Base-by-base conservation (phyloP, 2,329 filamentous ascomycete genomes). In the Microcera coccophila region DNA sequence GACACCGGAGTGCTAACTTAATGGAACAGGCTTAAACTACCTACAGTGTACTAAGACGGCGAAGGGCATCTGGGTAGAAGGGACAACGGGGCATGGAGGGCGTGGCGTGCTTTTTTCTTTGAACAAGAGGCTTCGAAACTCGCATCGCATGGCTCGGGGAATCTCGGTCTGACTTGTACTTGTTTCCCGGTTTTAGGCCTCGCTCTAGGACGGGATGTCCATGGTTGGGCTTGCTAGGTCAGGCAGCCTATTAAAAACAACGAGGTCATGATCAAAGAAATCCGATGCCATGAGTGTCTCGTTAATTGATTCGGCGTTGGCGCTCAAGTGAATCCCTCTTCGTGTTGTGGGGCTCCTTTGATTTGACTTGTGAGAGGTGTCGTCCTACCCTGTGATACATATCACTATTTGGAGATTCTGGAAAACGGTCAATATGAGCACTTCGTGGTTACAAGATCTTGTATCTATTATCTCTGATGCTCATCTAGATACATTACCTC, bases 111-210 rank as follows among this genome's bases (percentile, higher is more conserved):
- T 64, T 63, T 63, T 63, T 65, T 53, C 58, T 49, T 59, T 48
- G 48, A 50, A 52, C 49, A 54, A 58, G 57, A 61, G 53, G 55
- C 55, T 60, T 62, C 55, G 53, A 61, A 64, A 61, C 55, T 56
- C 60, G 63, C 63, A 66, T 66, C 60, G 62, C 63, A 65, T 64
- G 61, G 63, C 62, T 66, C 60, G 58, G 60, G 53, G 53, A 60
- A 63, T 64, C 58, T 59, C 60, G 59, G 62, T 65, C 61, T 62
- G 62, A 62, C 61, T 64, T 63, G 59, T 62, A 63, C 57, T 62
- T 65, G 55, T 62, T 62, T 61, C 57, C 60, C 60, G 57, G 59
- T 60, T 62, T 59, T 55, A 57, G 45, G 58, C 61, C 61, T 64
- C 59, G 59, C 59, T 63, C 61, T 60, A 59, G 59, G 61, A 62